A percentile compares a stretch with the other conserved stretches of the same genome.
phyloP scores from a whole-genome alignment of 2,329 filamentous ascomycete species.

The Trichoderma cornu-damae region DNA sequence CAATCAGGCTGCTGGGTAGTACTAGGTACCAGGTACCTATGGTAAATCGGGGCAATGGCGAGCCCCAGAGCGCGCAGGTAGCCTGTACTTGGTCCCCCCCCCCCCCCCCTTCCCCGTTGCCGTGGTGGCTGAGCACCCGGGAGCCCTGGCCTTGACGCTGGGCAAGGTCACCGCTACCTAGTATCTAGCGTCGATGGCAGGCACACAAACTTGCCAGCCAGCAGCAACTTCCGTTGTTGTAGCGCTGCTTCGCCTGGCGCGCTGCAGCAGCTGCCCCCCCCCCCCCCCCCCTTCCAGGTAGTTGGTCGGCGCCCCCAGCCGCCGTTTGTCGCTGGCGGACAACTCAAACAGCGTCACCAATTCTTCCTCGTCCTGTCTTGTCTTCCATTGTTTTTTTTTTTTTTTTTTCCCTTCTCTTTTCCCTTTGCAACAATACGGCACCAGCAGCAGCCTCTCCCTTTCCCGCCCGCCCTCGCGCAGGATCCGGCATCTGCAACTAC shows the following conservation, averaged over 20 bases:
- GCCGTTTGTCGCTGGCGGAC: constrained; percentile 17
- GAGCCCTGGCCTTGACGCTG: constrained; percentile 7
- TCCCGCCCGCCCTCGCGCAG: constrained; percentile 16
- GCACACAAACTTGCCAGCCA: constrained; percentile 8
- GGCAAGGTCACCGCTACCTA: constrained; percentile 15
- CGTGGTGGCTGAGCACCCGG: constrained; percentile 15
- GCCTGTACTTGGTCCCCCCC: constrained; percentile 13
- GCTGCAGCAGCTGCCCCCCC: constrained; percentile 6
- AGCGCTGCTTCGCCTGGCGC: constrained; percentile 11
- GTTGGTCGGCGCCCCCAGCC: constrained; percentile 5
- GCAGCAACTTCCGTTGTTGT: too few relatives aligned
- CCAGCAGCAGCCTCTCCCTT: constrained; percentile 12
- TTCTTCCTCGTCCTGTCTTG: constrained; percentile 10
- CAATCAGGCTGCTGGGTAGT: too few relatives aligned
- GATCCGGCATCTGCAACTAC: constrained; percentile 17
- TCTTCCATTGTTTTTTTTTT: constrained; percentile 4
- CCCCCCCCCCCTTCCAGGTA: constrained; percentile 7
- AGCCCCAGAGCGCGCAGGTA: neutral
- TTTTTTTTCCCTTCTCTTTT: too few relatives aligned
- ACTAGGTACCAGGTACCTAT: too few relatives aligned
- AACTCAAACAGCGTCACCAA: constrained; percentile 12
- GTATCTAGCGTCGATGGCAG: constrained; percentile 10
- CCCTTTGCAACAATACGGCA: constrained; percentile 14
- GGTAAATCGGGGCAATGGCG: neutral
- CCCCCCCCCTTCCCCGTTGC: too few relatives aligned